Base-by-base conservation (phyloP, 768 basidiomycete genomes). In the Rhizopogon roseolus region DNA sequence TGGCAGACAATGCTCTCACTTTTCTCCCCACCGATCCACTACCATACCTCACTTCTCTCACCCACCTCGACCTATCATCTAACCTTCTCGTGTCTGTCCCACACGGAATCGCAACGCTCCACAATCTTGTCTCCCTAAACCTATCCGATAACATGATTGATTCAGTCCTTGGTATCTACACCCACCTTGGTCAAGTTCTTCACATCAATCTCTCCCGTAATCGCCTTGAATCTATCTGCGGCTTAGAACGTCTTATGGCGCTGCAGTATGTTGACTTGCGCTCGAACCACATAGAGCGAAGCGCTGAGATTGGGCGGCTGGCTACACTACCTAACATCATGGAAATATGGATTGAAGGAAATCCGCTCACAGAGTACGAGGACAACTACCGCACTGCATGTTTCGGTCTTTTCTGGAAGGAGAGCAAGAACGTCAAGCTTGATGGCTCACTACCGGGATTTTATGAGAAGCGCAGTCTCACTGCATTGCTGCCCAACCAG, bases 91-190 rank as follows among this genome's bases (percentile, higher is more conserved):
- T 94, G 40, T 88, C 91, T 29, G 79, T 95, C n/a, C 93, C 93
- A 1, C 68, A 86, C 1, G 88, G 86, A 19, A 78, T 96, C 32
- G 79, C 84, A 14, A 65, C 75, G 5, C 80, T 99, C 22, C 82
- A 85, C 63, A 88, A 86, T 57, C 88, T 99, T 50, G 70, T 84
- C 51, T 90, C 89, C n/a, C 85, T 99, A 61, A 95, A 97, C 70
- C 81, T 99, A n/a, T 79, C 90, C 14, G 89, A 95, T 69, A 99
- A 99, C 73, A 92, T 99, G 83, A 93, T 99, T 60, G 93, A 96
- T 66, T 94, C 95, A 16, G 87, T 98, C 16, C 81, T 94, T 4
- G 89, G 90, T 28, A 90, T 97, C 54, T 90, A 93, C 64, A 80
- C 81, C 37, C 81, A 84, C 50, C 79, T 98, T 37, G 91, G 90